Evolutionary conservation across 83 land plant species (phyloP), one percentile per base, ranked within the genome.

Genomic region (Thuja plicata): DNA sequence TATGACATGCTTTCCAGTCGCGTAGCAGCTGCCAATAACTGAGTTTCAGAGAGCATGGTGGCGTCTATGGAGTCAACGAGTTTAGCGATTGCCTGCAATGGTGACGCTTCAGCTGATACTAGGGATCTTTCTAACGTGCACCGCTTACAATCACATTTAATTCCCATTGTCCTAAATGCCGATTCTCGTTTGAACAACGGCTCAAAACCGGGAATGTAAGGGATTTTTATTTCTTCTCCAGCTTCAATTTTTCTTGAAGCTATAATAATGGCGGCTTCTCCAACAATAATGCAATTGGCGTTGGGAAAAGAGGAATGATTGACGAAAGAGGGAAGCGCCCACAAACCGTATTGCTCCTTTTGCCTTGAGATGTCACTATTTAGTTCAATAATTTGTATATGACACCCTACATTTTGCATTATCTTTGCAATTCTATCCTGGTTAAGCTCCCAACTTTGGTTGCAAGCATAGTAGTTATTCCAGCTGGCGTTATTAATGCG

Each of bases 241-340:
- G 34, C 60, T 3, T 45, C 54, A 1, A 90, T 66, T 76, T 30
- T 52, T 17, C 83, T 80, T 48, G 86, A 38, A 4, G 92, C 86
- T 52, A 88, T 62, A 60, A 86, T 82, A 35, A 91, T 40, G 90
- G 88, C 86, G 3, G 90, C 88, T 35, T 88, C 85, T 30, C 91
- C 91, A 12, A 90, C 87, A 27, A 76, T 74, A 0, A 88, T 21
- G 24, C 76, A 45, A 24, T 80, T 76, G 3, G 87, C 86, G 21
- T 90, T 90, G 9, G 89, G 88, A 21, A 32, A 24, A 40, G 89
- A 88, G 0, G 90, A 88, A 62, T 91, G 88, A 70, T 91, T 91
- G 13, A 91, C 85, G 41, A 91, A 88, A 10, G 88, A 90, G 5
- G 88, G 88, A 1, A 88, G 85, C 37, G 43, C 40, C 91, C 89